phyloP scores from a whole-genome alignment of 164 flowering plant species.

The Echeveria elegans region DNA sequence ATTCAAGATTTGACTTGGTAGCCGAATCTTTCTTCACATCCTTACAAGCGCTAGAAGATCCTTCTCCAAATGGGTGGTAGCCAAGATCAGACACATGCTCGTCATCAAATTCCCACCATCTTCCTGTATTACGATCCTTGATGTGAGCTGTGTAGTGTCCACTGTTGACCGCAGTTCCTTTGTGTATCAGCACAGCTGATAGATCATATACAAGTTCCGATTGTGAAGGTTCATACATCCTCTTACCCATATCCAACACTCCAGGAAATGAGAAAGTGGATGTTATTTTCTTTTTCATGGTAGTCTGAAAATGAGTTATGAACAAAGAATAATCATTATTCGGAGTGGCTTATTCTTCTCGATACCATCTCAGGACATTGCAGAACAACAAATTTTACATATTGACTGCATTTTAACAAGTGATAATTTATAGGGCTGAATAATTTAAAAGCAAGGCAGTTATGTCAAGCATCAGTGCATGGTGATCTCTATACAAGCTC shows the following conservation, averaged over 20 bases:
- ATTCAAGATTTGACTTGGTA: constrained; percentile 18
- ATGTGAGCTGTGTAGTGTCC: constrained; percentile 94
- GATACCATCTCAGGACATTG: not conserved
- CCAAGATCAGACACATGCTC: constrained; percentile 81
- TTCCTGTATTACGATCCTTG: constrained; percentile 67
- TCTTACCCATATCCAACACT: constrained; percentile 54
- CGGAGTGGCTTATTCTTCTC: not conserved
- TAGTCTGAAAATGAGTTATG: constrained; percentile 54
- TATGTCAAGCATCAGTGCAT: not conserved
- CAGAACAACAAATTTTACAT: not conserved
- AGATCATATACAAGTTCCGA: constrained; percentile 52
- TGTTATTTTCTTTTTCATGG: constrained; percentile 82
- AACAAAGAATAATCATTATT: constrained; percentile 10
- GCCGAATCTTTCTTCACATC: constrained; percentile 19
- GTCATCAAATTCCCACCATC: constrained; percentile 99
- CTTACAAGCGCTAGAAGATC: constrained; percentile 38
- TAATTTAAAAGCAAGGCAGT: not conserved
- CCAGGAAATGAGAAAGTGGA: constrained; percentile 75
- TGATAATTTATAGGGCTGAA: not conserved
- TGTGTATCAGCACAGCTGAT: constrained; percentile 88
- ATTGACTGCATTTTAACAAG: not conserved
- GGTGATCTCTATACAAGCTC: not conserved
- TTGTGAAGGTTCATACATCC: constrained; percentile 48
- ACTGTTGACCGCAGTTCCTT: constrained; percentile 87
- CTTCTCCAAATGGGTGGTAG: constrained; percentile 73